Conservation (phyloP, 208 protist species). For the Leishmania braziliensis region DNA sequence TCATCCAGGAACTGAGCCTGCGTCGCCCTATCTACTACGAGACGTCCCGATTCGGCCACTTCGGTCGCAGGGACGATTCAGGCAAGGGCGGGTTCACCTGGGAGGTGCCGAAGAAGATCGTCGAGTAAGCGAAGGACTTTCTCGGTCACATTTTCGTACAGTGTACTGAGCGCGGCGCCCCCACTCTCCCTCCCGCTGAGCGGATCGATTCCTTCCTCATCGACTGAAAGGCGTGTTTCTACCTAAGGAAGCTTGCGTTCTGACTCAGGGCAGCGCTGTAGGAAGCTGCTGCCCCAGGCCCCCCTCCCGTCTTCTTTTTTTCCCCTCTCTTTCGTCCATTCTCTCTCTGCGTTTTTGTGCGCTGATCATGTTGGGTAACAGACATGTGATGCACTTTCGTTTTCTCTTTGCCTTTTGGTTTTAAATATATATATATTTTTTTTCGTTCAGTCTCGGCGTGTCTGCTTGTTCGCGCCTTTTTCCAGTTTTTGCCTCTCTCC, state of each 20-base stretch:
- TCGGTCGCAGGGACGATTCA: constrained; percentile 94
- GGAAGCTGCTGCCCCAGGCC: neutral
- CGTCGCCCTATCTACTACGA: constrained; percentile 96
- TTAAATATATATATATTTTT: neutral
- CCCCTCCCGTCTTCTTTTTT: neutral
- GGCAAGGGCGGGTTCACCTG: constrained; percentile 96
- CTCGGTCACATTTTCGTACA: neutral
- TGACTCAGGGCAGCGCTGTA: neutral
- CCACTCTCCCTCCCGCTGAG: neutral
- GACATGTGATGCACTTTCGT: constrained; percentile 16
- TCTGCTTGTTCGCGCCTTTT: neutral
- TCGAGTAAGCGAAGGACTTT: constrained; percentile 46
- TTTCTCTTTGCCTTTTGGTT: neutral
- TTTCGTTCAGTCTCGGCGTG: constrained; percentile 2
- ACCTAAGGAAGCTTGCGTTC: neutral
- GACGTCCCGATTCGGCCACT: constrained; percentile 99
- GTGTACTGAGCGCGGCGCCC: neutral
- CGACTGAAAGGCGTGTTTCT: neutral
- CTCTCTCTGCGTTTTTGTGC: neutral
- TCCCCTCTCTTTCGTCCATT: neutral
- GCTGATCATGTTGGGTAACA: constrained; percentile 31
- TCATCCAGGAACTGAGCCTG: constrained; percentile 97
- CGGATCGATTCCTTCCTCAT: neutral
- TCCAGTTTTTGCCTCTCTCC: constrained; percentile 8
- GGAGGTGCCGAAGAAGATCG: constrained; percentile 97